phyloP scores from a whole-genome alignment of 2,329 filamentous ascomycete genomes.

The Samsoniella hepiali region DNA sequence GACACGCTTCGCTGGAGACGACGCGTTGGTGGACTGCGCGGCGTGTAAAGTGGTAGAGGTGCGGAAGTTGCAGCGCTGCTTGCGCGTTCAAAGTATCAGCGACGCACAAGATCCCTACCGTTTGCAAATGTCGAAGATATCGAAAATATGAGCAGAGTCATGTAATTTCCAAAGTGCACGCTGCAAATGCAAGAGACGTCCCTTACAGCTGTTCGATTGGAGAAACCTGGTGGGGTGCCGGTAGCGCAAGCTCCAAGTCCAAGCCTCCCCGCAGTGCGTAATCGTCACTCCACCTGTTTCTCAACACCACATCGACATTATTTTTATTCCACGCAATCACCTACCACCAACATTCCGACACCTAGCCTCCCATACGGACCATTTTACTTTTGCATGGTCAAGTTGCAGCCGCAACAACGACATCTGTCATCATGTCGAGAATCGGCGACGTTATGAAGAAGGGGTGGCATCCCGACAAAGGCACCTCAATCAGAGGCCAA shows the following conservation, averaged over 20 bases:
- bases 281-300: background rate
- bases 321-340: background rate
- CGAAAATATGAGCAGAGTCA: background rate
- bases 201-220: background rate
- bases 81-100: background rate
- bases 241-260: background rate
- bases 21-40: slow-evolving; percentile 1
- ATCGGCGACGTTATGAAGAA: slow-evolving; percentile 48
- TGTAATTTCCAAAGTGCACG: background rate
- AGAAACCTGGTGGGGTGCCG: background rate
- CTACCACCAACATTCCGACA: background rate
- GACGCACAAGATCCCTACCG: background rate
- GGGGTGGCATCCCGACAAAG: slow-evolving; percentile 53
- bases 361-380: too few relatives aligned
- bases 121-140: background rate
- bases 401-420: background rate
- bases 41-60: background rate
- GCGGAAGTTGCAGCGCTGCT: background rate
- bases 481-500: slow-evolving; percentile 40
- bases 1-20: background rate
- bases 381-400: background rate
- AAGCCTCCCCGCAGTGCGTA: slow-evolving; percentile 13
- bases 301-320: background rate
- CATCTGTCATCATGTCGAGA: slow-evolving; percentile 37
- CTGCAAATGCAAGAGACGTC: background rate